Conservation (phyloP, 108 stramenopile genomes). For the Cylindrotheca fusiformis region DNA sequence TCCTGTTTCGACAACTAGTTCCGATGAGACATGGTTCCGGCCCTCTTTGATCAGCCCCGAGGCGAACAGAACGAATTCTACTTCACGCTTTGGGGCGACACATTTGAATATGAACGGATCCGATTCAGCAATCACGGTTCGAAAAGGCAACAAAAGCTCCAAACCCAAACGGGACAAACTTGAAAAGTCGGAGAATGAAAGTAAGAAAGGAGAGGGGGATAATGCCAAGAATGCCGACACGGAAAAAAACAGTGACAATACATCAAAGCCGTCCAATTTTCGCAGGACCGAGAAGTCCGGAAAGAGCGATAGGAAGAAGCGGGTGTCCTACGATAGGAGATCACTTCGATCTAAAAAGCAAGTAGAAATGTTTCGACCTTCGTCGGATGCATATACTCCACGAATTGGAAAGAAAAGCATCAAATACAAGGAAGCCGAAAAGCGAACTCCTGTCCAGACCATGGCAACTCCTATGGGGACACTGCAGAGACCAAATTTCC, state of each 20-base stretch:
- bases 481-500: slow-evolving; percentile 79
- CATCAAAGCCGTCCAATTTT: slow-evolving; percentile 3
- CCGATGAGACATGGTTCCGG: too few species aligned
- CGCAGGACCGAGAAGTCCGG: slow-evolving; percentile 1
- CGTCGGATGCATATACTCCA: slow-evolving; percentile 86
- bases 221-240: neutral
- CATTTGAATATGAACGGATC: neutral
- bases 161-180: neutral
- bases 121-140: neutral
- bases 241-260: neutral
- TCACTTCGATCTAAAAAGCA: slow-evolving; percentile 1
- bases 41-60: neutral
- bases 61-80: slow-evolving; percentile 4
- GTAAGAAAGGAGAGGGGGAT: neutral
- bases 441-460: slow-evolving; percentile 57
- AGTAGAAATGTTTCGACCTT: slow-evolving; percentile 75
- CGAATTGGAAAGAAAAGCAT: slow-evolving; percentile 68
- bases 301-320: slow-evolving; percentile 10
- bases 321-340: slow-evolving; percentile 14
- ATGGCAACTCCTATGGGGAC: slow-evolving; percentile 80
- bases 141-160: neutral
- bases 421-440: slow-evolving; percentile 69
- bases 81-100: neutral
- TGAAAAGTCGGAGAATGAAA: neutral
- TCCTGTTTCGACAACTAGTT: neutral